Percentiles rank a stretch among this genome's conserved stretches.
Evolutionary conservation across 108 stramenopile species (phyloP).

Genomic region (Nitzschia palea): DNA sequence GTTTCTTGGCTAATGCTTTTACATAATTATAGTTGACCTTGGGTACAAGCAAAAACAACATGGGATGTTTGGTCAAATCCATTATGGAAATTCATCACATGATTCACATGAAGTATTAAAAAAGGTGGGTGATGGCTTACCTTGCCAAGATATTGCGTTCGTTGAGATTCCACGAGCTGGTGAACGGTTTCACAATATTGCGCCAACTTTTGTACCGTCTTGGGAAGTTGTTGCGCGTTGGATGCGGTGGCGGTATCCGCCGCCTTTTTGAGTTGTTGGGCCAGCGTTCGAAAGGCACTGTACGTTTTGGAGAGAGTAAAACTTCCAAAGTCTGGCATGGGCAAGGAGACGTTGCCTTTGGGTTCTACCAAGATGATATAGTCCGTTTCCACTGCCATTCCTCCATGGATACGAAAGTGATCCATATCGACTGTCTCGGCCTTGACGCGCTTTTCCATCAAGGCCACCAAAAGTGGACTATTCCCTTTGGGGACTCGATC

Average conservation of each 20-base stretch:
- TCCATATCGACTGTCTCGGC: slow-evolving; percentile 45
- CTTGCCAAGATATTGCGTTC: slow-evolving; percentile 49
- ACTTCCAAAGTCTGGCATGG: slow-evolving; percentile 28
- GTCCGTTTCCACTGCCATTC: slow-evolving; percentile 58
- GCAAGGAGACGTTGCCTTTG: not conserved
- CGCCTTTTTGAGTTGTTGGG: slow-evolving; percentile 36
- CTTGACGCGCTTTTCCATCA: slow-evolving; percentile 38
- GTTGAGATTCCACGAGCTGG: slow-evolving; percentile 48
- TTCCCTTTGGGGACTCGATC: slow-evolving; percentile 12
- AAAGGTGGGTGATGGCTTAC: slow-evolving; percentile 13
- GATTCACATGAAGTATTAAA: no score
- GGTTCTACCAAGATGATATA: slow-evolving; percentile 48
- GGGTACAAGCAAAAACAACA: not conserved
- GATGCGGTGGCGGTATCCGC: slow-evolving; percentile 13
- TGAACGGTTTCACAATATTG: slow-evolving; percentile 39
- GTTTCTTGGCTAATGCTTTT: slow-evolving; percentile 50
- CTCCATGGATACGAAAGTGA: slow-evolving; percentile 53
- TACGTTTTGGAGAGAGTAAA: slow-evolving; percentile 55
- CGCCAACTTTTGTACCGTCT: slow-evolving; percentile 17
- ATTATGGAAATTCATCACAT: no score
- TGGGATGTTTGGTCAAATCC: no score
- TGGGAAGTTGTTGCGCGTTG: not conserved
- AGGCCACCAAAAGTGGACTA: slow-evolving; percentile 26
- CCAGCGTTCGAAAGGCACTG: slow-evolving; percentile 49
- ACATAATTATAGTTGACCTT: slow-evolving; percentile 58